Evolutionary conservation across 2,329 filamentous ascomycete genomes (phyloP), one percentile per base, ranked within the genome.

Genomic region (Hypoxylon sp.): DNA sequence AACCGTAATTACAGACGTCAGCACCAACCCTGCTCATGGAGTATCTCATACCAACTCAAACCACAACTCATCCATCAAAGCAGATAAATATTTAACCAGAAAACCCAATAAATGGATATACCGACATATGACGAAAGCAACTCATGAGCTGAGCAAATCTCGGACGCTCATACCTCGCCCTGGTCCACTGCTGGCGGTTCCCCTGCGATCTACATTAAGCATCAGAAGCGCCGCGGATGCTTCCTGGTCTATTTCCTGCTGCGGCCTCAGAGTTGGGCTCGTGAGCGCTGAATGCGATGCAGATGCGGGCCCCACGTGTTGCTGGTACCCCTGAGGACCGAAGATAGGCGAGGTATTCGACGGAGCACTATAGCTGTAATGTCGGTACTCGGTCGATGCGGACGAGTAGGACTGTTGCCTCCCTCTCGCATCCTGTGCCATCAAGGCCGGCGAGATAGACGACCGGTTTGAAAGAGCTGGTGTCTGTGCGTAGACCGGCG

Each of bases 201-300:
- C 84, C 33, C 92, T 84, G 40, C 92, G 86, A 76, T 96, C 93
- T 56, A 84, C 88, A 70, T 94, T 96, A 63, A 97, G 81, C 93
- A 97, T 97, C 76, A 97, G 79, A 71, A 97, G 78, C 2, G 93
- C 94, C 11, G 93, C 90, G 6, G 93, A 96, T 0, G 93, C 94
- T 76, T 96, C 93, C 65, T 93, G 90, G 67, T 91, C 88, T 3
- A 87, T 73, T 51, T 89, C 86, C 33, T 81, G 80, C 72, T 87
- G 84, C 0, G 87, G 86, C 18, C 79, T 74, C 45, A 89, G 76
- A 6, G 83, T 83, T 1, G 87, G 87, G 66, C 87, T 89, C 4
- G 89, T 88, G 63, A 88, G 74, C 0, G 85, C 80, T 50, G 84
- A 90, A 1, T 79, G 83, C 51, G 80, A 79, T 2, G 78, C 77